Base-by-base conservation (phyloP, 768 basidiomycete species). In the Neoboletus brunneissimus region DNA sequence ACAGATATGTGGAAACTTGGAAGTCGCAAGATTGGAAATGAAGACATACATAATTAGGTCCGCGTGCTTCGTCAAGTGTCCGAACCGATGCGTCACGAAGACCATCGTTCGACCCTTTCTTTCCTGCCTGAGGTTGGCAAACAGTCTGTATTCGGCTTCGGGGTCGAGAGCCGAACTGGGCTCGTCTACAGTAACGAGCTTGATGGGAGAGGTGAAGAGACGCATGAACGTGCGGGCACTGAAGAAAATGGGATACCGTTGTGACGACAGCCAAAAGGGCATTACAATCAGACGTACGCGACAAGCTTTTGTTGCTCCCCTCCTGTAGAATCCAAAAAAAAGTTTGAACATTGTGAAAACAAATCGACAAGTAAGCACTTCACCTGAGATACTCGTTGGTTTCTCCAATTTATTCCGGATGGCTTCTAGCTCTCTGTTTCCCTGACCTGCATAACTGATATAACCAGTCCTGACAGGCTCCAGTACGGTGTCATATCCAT, bases 211-310 rank as follows among this genome's bases (percentile, higher is more conserved):
- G 0, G 71, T 67, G 16, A 70, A 60, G 22, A 78, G 59, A 1
- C 77, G 72, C 72, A 76, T 75, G 63, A 78, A 78, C 4, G 73
- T 73, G 31, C 76, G 71, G 2, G 76, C 72, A 20, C 72, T 73
- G 5, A 27, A 40, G n/a, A 25, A 34, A 18, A 38, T 37, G 25
- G 54, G 38, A 34, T 25, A n/a, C 13, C 3, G 11, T 16, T 5
- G 18, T 38, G 18, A 23, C 7, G 18, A 27, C 12, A 35, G 13
- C 7, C 4, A 31, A 1, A 3, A 8, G 53, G 9, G 15, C 1
- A 15, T 38, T 10, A 9, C 8, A 13, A 50, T 22, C 32, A 35
- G 22, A 57, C 55, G 20, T 44, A 66, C 64, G 67, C 60, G 7
- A 72, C 73, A 0, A 74, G 55, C 53, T 69, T 64, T 41, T 74